A percentile compares a stretch with the other conserved stretches of the same genome.
Evolutionary conservation across 176 grass and related monocot genomes (phyloP).

Genomic region (Triticum turgidum): DNA sequence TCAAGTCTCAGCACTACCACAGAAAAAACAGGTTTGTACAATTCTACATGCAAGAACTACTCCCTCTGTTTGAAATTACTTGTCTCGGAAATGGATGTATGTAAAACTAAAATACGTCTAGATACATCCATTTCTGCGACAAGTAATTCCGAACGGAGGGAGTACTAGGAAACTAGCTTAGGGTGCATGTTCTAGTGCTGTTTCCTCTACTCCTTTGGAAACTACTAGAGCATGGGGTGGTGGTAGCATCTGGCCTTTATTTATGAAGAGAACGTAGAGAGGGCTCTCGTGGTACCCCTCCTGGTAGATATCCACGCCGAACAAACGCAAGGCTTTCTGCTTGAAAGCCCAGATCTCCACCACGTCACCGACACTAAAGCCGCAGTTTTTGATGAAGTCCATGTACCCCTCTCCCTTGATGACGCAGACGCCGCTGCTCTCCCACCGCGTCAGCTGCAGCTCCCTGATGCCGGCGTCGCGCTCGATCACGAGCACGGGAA

Average conservation of each 20-base stretch:
- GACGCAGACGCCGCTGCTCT: background rate
- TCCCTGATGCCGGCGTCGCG: background rate
- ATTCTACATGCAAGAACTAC: too few species aligned
- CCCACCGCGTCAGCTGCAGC: slow-evolving; percentile 20
- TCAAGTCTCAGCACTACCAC: too few species aligned
- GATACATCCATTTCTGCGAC: too few species aligned
- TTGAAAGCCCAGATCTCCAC: slow-evolving; percentile 25
- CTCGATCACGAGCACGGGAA: slow-evolving; percentile 6
- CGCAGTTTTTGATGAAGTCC: background rate
- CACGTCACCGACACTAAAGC: background rate
- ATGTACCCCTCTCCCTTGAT: slow-evolving; percentile 18
- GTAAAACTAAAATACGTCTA: too few species aligned
- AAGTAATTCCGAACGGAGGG: too few species aligned
- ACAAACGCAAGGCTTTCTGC: background rate
- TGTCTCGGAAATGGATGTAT: too few species aligned
- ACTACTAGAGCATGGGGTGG: too few species aligned
- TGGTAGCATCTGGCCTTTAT: background rate
- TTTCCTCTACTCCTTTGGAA: too few species aligned
- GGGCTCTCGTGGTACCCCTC: background rate
- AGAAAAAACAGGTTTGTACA: too few species aligned
- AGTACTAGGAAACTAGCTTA: too few species aligned
- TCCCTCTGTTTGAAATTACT: too few species aligned
- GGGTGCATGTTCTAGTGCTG: too few species aligned
- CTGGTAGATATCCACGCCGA: background rate
- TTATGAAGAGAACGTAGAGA: background rate